Evolutionary conservation across 2,329 filamentous ascomycete genomes (phyloP).

Genomic region (Aspergillus hortae): DNA sequence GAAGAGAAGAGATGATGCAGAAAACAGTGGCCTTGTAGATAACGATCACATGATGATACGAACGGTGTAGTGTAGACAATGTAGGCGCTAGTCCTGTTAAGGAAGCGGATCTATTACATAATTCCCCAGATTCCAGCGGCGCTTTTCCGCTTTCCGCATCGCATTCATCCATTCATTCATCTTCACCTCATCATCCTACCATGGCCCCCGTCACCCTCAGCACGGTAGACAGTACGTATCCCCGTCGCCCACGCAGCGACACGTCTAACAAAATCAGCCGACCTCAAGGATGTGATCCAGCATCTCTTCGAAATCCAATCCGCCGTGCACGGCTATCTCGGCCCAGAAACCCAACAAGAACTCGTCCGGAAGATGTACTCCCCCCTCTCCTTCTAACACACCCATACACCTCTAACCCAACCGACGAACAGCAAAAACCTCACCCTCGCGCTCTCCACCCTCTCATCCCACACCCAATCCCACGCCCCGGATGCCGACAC

Average conservation of each 20-base stretch:
- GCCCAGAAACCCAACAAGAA: slow-evolving; percentile 53
- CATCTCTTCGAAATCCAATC: slow-evolving; percentile 61
- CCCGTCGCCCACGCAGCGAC: background rate
- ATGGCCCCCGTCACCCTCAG: slow-evolving; percentile 37
- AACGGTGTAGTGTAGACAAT: too few relatives aligned
- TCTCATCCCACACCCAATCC: slow-evolving; percentile 32
- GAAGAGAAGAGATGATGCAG: too few relatives aligned
- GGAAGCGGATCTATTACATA: too few relatives aligned
- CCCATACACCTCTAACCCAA: background rate
- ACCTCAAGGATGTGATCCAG: slow-evolving; percentile 60
- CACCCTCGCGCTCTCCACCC: slow-evolving; percentile 51
- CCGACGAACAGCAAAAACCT: slow-evolving; percentile 45
- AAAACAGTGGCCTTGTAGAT: too few relatives aligned
- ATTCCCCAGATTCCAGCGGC: too few relatives aligned
- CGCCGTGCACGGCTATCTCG: slow-evolving; percentile 57
- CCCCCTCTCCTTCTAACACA: background rate
- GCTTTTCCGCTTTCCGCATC: too few relatives aligned
- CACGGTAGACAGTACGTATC: slow-evolving; percentile 31
- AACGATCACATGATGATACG: too few relatives aligned
- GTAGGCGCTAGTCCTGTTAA: slow-evolving; percentile 1
- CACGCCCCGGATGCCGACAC: slow-evolving; percentile 22
- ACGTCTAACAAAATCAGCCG: slow-evolving; percentile 32
- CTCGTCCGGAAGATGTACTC: slow-evolving; percentile 56
- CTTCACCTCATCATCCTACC: background rate
- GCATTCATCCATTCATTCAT: background rate